Base-by-base conservation (phyloP, 169 alveolate species). In the Cytauxzoon felis region DNA sequence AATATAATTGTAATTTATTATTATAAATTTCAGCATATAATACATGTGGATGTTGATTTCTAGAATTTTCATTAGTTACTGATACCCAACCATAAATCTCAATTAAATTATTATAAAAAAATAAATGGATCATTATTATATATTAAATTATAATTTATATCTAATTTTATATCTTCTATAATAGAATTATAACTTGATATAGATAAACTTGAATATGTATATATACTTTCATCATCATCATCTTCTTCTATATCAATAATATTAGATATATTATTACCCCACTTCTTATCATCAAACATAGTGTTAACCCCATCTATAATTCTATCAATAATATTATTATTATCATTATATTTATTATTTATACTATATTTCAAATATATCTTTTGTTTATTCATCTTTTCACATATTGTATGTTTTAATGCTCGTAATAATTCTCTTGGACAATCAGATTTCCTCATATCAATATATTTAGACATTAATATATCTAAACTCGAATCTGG, bases 171-270 rank as follows among this genome's bases (percentile, higher is more conserved):
- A 38, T 34, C 45, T 24, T 73, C 83, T 18, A 13, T 24, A n/a
- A 51, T 53, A n/a, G 70, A 58, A 24, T 52, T 51, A 58, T 73
- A 73, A 7, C 71, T 62, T 24, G 83, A 73, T 6, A 73, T 29
- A 6, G 83, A 53, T 2, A 73, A 32, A 36, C 83, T 73, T 9
- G 83, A 73, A 30, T 73, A 73, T 13, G 83, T 73, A 54, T 73
- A 73, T 19, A 62, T 54, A 16, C 76, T 62, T 21, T 33, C 24
- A 8, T 5, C 19, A 2, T 36, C 16, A 16, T n/a, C 45, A 1
- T 18, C 1, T 11, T 9, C 6, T 11, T 58, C 65, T 27, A n/a
- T 26, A 13, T 8, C 11, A n/a, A n/a, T n/a, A n/a, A n/a, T n/a
- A n/a, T n/a, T n/a, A n/a, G n/a, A n/a, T n/a, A n/a, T n/a, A n/a